Evolutionary conservation across 1,139 yeast species (phyloP), one percentile per base, ranked within the genome.

Genomic region (Candida mesenterica): DNA sequence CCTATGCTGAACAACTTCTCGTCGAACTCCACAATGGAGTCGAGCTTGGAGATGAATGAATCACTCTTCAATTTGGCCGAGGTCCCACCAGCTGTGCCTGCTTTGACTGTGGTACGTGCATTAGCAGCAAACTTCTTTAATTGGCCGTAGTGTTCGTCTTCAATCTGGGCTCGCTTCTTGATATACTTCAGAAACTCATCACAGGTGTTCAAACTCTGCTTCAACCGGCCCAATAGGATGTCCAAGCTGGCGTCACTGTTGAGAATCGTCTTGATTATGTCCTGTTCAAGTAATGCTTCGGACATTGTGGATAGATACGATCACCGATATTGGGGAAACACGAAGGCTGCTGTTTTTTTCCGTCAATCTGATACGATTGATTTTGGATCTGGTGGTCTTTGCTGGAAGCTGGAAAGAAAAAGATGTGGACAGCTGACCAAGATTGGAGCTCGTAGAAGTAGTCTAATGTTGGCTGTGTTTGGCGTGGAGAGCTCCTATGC

Each of bases 101-200:
- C 50, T 50, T 75, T 77, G 48, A 83, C 62, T 4, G 72, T 57
- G 3, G 77, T 68, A 30, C 79, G 68, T 20, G 82, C 75, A 37
- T 75, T 68, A 15, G 67, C 58, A 1, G 86, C 75, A 31, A 80
- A 73, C 61, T 88, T 86, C 52, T 79, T 79, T 45, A 87, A 60
- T 49, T 85, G 94, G 38, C 73, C 72, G 35, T 79, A 79, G 58
- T 87, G 87, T 41, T 85, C 95, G 46, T 82, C 86, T 59, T 89
- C 97, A 39, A 82, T 72, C 30, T 77, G 66, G 20, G 90, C 89
- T 50, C 86, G 83, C 57, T 83, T 86, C 55, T 84, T 84, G 41
- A 90, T 68, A 56, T 79, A 92, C 48, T 79, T 77, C 29, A 89
- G 72, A 50, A 88, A 80, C 55, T 92, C 97, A 49, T 88, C 96